Base-by-base conservation (phyloP, 768 basidiomycete genomes). In the Naematelia encephala region DNA sequence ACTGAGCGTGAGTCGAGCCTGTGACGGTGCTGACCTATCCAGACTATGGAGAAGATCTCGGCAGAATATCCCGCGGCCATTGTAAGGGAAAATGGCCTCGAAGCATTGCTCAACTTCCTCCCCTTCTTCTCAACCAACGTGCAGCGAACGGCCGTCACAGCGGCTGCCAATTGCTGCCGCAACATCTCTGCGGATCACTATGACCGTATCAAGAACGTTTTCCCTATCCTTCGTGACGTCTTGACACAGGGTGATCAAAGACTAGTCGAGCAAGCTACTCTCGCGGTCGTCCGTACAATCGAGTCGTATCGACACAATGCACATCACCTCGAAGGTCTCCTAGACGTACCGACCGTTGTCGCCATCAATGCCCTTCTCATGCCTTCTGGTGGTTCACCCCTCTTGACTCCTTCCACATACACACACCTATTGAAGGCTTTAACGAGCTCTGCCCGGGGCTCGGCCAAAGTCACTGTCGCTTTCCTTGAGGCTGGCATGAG, bases 51-150 rank as follows among this genome's bases (percentile, higher is more conserved):
- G 80, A 99, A 99, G 80, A 93, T 99, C 30, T 94, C 94, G 2
- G 91, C 94, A 74, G 96, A 98, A 77, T 93, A 92, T 66, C 93
- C 96, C 0, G 88, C 88, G 64, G 86, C 92, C 14, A 96, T 99
- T 67, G 92, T 96, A 22, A 87, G 91, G 56, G 96, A 97, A 79
- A 91, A 91, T 52, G 96, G 96, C 25, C 82, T 99, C 19, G 85
- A 89, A 10, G 93, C 94, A 25, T 81, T 98, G 39, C 84, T 98
- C 68, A 91, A 90, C 75, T 97, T 90, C 78, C 86, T 99, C 68
- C 94, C 98, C 79, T 99, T 99, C 80, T 98, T 98, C 80, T 92
- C 91, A 14, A 97, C 93, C 68, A 90, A 92, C 27, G 93, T 97
- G 12, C 96, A 99, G 75, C 84, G 96, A 51, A 98, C 92, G 0